Base-by-base conservation (phyloP, 108 stramenopile genomes). In the Nitzschia sp. region DNA sequence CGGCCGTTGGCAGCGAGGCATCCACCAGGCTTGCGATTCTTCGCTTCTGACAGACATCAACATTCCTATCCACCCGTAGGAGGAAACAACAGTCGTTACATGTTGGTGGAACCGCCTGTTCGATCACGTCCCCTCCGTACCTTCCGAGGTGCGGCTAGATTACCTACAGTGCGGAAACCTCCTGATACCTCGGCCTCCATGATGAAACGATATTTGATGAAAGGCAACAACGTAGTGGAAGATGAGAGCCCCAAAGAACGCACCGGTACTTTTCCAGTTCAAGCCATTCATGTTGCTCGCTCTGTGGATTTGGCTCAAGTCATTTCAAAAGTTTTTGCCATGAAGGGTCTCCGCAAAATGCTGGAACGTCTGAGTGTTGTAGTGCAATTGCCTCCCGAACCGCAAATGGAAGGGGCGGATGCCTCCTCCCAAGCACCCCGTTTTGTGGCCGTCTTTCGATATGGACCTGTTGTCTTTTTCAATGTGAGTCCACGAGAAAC, bases 391-490 rank as follows among this genome's bases (percentile, higher is more conserved):
- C 77, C 42, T 10, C 69, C 54, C 37, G 42, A 41, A 12, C 63
- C 14, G 6, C n/a, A n/a, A 46, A 6, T 57, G 61, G 52, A 42
- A 10, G 57, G 53, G 19, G 64, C 57, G 48, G 40, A 60, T 51
- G 29, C 29, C 5, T 34, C 29, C 5, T 11, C 26, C 54, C 71
- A 80, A 41, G 69, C 76, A 37, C 67, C 83, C 10, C 71, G 86
- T 14, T 95, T 86, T 58, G 81, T 95, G 22, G 93, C 88, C 20
- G 81, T 97, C 46, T 97, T 90, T 72, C 80, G 87, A 17, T 97
- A 89, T 68, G 96, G 96, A 14, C 88, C 94, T 3, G 89, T 92
- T 15, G 94, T 97, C 50, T 91, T 90, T 59, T 87, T 95, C 79
- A 94, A 95, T 74, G 73, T 94, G 9, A 80, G 87, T 22, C 82